phyloP scores from a whole-genome alignment of 495 filamentous ascomycete species.

The Chaetomium fimeti region DNA sequence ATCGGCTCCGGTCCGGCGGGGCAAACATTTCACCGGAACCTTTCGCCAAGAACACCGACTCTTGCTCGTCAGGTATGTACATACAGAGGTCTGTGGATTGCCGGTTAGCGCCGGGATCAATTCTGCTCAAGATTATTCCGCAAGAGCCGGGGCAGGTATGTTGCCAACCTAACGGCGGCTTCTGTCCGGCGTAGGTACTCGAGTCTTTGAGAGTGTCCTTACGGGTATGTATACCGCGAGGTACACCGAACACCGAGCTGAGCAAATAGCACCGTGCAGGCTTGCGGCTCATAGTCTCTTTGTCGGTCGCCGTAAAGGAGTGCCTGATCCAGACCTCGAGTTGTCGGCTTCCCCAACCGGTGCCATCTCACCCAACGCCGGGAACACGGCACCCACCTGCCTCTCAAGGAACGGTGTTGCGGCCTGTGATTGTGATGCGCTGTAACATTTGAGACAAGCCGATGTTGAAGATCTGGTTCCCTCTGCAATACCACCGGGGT shows the following conservation, averaged over 20 bases:
- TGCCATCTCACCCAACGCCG: neutral
- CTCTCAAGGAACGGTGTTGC: neutral
- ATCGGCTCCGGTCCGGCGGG: neutral
- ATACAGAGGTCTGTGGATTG: no score
- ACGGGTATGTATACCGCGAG: no score
- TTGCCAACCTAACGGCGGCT: no score
- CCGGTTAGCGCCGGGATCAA: neutral
- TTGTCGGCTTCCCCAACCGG: neutral
- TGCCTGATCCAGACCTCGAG: neutral
- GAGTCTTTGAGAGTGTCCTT: no score
- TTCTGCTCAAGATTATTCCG: neutral
- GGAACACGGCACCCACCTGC: neutral
- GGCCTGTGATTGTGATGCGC: neutral
- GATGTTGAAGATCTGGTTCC: neutral
- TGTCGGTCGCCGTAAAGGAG: neutral
- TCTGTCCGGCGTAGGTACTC: no score
- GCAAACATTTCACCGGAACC: neutral
- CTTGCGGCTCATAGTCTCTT: no score
- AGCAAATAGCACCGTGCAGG: no score
- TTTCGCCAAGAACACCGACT: neutral
- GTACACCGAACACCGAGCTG: no score
- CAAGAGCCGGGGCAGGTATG: neutral
- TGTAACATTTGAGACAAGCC: neutral
- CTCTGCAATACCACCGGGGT: neutral
- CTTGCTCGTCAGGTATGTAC: neutral